Percentiles rank a stretch among this genome's conserved stretches.
Conservation (phyloP, 768 basidiomycete genomes). For the Hygrophorus russula region DNA sequence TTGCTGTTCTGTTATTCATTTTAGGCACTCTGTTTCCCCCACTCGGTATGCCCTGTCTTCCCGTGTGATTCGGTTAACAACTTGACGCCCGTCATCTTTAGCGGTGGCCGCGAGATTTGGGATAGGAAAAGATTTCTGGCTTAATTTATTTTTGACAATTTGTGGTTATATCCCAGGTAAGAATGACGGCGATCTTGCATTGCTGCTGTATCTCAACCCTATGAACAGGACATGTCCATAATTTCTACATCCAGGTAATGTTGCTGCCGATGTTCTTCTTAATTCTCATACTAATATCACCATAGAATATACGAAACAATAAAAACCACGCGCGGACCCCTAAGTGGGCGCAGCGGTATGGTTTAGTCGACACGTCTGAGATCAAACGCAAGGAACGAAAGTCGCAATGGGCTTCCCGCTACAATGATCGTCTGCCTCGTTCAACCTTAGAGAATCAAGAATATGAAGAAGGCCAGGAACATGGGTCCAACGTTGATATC, state of each 20-base stretch:
- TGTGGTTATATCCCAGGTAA: conserved; percentile 84
- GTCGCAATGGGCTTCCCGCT: conserved; percentile 81
- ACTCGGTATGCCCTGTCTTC: conserved; percentile 44
- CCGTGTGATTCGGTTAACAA: not conserved
- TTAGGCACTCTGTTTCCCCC: conserved; percentile 88
- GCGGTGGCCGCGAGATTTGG: conserved; percentile 93
- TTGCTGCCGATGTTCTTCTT: not conserved
- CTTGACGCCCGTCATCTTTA: conserved; percentile 19
- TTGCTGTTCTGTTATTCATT: conserved; percentile 70
- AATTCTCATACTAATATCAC: not conserved
- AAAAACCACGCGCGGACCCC: conserved; percentile 88
- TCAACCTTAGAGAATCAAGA: conserved; percentile 63
- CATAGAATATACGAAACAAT: conserved; percentile 89
- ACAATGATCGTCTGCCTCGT: conserved; percentile 66
- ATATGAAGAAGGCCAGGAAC: conserved; percentile 73
- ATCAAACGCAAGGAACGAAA: conserved; percentile 69
- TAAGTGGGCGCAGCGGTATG: conserved; percentile 88
- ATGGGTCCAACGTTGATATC: conserved; percentile 29
- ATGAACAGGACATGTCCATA: conserved; percentile 71
- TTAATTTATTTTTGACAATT: conserved; percentile 82
- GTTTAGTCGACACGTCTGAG: conserved; percentile 73
- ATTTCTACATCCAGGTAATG: conserved; percentile 80
- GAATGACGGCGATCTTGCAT: conserved; percentile 10
- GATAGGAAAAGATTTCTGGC: conserved; percentile 82
- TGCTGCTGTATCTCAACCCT: conserved; percentile 2